Base-by-base conservation (phyloP, 176 grass and related monocot species). In the Phyllostachys edulis region DNA sequence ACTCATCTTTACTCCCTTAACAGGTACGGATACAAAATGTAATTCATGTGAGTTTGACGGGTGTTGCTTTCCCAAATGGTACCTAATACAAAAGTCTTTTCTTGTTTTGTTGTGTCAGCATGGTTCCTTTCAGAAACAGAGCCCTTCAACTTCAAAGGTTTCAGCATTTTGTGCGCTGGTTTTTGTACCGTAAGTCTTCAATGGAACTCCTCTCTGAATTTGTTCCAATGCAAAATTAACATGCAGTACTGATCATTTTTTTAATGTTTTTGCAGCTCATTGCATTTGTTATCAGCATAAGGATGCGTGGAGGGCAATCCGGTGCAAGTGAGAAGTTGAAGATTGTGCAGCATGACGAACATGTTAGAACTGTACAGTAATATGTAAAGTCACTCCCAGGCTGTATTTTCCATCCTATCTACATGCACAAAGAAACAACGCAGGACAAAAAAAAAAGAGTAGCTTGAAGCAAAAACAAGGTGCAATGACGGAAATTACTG, bases 61-160 rank as follows among this genome's bases (percentile, higher is more conserved):
- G 29, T 70, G 1, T 85, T 87, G 5, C 1, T 80, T 80, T 74
- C 54, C 12, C 44, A 17, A 64, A 41, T 65, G 72, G 24, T 18
- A 50, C 24, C 26, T 24, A 4, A 40, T 18, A 75, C 1, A 27
- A 61, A 38, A 9, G 3, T 49, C 3, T 69, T 24, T 18, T 29
- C 9, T 62, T 37, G 1, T 61, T 26, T 37, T 75, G 39, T 49
- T 67, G 49, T 73, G 41, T 18, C 85, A 99, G 96, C 96, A 75
- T 92, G 85, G 80, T 90, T 96, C 77, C 86, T 99, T 65, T 99
- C 96, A 18, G 89, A 94, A 72, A 77, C 90, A 90, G 77, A 63
- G 64, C 91, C 93, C 32, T 94, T 96, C 81, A 47, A 89, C 20
- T 94, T 96, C 87, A 92, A 98, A 90, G 96, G 96, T 15, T 99